phyloP scores from a whole-genome alignment of 768 basidiomycete genomes.

The Calocybe indica region DNA sequence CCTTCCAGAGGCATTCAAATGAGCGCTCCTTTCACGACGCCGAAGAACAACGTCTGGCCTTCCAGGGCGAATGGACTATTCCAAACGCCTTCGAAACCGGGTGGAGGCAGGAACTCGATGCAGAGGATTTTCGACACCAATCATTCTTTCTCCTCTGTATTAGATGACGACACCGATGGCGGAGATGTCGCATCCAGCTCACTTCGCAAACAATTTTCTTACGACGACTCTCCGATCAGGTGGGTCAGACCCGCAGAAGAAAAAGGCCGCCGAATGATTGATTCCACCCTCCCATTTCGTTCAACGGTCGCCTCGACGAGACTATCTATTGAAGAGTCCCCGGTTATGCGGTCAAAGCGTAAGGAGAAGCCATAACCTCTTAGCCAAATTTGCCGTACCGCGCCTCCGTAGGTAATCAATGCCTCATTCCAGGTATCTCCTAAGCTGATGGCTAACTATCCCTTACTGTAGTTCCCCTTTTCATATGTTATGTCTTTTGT shows the following conservation, averaged over 20 bases:
- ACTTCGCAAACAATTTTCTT: constrained; percentile 19
- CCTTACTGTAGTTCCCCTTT: too few relatives aligned
- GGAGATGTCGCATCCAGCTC: constrained; percentile 11
- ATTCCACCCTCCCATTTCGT: constrained; percentile 24
- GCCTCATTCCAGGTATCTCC: not conserved
- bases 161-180: constrained; percentile 23
- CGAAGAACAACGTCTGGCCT: constrained; percentile 50
- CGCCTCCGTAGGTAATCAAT: not conserved
- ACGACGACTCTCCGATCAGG: constrained; percentile 53
- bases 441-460: too few relatives aligned
- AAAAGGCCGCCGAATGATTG: constrained; percentile 24
- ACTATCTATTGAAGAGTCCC: constrained; percentile 26
- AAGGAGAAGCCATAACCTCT: constrained; percentile 6
- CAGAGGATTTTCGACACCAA: constrained; percentile 21
- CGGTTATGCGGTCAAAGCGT: constrained; percentile 22
- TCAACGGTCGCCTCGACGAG: constrained; percentile 8
- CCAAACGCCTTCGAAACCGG: constrained; percentile 45
- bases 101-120: constrained; percentile 21
- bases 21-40: constrained; percentile 50
- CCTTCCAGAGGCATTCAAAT: constrained; percentile 76
- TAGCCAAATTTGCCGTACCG: constrained; percentile 2
- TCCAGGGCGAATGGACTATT: constrained; percentile 37
- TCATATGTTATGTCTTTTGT: too few relatives aligned
- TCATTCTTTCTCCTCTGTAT: constrained; percentile 19
- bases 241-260: constrained; percentile 29